These are phyloP conservation scores for Globisporangium paroecandrum DNA, from an alignment of 352 stramenopile species.

Conservation along the genomic window DNA sequence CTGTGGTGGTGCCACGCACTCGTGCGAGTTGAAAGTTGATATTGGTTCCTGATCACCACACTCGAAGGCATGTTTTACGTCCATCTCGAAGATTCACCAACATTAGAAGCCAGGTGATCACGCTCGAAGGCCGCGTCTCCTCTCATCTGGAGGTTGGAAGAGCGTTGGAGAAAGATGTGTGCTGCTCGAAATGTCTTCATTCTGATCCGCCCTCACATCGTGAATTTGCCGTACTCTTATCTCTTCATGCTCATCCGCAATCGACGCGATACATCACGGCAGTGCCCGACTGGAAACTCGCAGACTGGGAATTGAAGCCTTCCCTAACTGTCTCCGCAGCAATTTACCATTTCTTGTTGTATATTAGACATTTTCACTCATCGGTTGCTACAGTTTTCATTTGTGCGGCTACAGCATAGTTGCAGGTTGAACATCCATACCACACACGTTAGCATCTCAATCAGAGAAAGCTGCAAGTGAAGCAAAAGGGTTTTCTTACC, in stretches of 20 bases:
- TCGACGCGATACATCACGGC: not conserved
- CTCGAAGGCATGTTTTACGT: not conserved
- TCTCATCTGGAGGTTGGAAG: not conserved
- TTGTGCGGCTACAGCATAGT: not conserved
- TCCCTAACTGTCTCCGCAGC: not conserved
- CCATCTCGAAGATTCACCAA: not conserved
- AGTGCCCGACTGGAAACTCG: not conserved
- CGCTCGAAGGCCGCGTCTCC: not conserved
- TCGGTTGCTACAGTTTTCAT: slow-evolving; percentile 1
- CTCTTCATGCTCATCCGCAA: not conserved
- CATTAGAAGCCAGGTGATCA: not conserved
- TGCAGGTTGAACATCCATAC: not conserved
- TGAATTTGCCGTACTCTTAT: not conserved
- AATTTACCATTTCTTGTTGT: slow-evolving; percentile 1
- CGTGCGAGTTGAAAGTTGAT: not conserved
- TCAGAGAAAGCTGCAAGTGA: not conserved
- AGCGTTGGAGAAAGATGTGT: not conserved
- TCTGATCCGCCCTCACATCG: not conserved
- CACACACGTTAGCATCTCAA: not conserved
- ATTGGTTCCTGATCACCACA: not conserved
- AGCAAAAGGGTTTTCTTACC: not conserved
- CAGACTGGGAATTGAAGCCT: not conserved
- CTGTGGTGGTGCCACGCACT: not conserved
- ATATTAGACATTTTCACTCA: slow-evolving; percentile 3
- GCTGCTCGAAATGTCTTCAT: not conserved